Conservation (phyloP, 2,329 filamentous ascomycete genomes). For the Zymoseptoria ardabiliae region DNA sequence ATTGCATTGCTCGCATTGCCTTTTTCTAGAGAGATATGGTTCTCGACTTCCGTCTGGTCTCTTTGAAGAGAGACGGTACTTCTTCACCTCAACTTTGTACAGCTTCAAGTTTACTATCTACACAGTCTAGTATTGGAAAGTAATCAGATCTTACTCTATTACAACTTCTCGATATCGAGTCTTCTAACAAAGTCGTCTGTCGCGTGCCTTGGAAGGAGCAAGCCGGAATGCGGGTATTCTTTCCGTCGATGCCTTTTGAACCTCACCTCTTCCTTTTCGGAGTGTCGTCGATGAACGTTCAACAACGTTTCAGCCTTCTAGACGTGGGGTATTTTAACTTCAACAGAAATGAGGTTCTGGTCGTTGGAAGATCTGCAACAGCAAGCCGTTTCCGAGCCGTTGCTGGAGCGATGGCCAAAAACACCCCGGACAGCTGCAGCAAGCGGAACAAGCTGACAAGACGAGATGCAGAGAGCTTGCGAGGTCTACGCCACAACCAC, state of each 20-base stretch:
- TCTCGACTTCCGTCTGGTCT: not conserved
- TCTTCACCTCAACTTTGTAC: not conserved
- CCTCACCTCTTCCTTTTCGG: not conserved
- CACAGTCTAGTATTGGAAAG: not conserved
- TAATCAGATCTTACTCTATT: not conserved
- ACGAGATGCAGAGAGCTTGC: not conserved
- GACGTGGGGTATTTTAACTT: not conserved
- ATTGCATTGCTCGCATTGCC: not conserved
- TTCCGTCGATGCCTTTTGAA: not conserved
- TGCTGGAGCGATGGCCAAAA: not conserved
- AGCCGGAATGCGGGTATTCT: not conserved
- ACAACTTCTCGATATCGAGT: not conserved
- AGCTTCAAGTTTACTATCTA: not conserved
- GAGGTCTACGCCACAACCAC: not conserved
- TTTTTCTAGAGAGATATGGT: no score
- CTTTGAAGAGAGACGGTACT: not conserved
- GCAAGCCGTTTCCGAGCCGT: not conserved
- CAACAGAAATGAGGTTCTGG: not conserved
- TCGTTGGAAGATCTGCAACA: not conserved
- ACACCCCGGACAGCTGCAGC: not conserved
- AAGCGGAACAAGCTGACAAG: not conserved
- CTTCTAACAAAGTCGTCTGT: no score
- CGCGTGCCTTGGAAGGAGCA: not conserved
- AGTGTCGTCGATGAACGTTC: not conserved
- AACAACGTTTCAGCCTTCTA: not conserved